Conservation (phyloP, 495 filamentous ascomycete species). For the Podospora australis region DNA sequence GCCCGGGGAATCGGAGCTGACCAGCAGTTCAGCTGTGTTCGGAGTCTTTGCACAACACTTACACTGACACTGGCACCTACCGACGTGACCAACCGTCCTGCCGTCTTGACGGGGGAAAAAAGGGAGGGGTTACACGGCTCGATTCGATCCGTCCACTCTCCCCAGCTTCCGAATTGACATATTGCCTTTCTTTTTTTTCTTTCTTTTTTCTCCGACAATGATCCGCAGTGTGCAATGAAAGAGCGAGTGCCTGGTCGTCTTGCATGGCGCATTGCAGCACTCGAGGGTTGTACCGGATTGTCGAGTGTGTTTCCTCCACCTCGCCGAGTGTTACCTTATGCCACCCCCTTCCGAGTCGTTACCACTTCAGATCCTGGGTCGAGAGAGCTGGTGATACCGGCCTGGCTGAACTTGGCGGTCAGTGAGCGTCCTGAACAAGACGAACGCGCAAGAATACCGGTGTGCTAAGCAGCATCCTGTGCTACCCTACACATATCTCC, state of each 20-base stretch:
- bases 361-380: slow-evolving; percentile 21
- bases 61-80: not conserved
- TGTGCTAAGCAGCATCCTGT: not conserved
- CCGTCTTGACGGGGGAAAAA: not conserved
- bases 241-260: slow-evolving; percentile 6
- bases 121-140: slow-evolving; percentile 22
- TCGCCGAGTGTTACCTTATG: slow-evolving; percentile 6
- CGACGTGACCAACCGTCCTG: not conserved
- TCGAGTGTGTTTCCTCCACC: not conserved
- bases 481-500: not conserved
- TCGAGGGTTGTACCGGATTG: too few relatives aligned
- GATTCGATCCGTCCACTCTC: slow-evolving; percentile 24
- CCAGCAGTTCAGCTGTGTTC: not conserved
- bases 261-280: slow-evolving; percentile 10
- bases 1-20: not conserved
- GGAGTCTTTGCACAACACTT: not conserved
- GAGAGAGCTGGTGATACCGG: not conserved
- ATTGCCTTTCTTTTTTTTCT: too few relatives aligned
- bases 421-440: not conserved
- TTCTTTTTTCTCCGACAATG: slow-evolving; percentile 22
- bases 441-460: not conserved
- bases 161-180: slow-evolving; percentile 22
- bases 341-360: slow-evolving; percentile 15
- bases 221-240: slow-evolving; percentile 13
- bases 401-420: not conserved